phyloP scores from a whole-genome alignment of 164 flowering plant species.

The Chimonanthus salicifolius region DNA sequence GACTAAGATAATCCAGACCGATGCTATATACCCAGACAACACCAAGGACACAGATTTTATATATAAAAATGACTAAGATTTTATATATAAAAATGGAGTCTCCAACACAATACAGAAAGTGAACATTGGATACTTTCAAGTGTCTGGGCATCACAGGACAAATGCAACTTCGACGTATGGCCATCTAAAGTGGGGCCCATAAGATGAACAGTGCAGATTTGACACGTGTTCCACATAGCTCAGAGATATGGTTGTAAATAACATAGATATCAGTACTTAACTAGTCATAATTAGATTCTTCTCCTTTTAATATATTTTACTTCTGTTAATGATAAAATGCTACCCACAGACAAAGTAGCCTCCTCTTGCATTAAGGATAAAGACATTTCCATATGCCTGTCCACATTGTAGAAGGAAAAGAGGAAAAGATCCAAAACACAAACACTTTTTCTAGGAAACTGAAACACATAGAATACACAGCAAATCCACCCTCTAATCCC shows the following conservation, averaged over 20 bases:
- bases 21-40: not conserved
- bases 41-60: no score
- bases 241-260: no score
- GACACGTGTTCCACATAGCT: not conserved
- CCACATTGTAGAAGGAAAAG: not conserved
- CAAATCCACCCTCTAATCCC: not conserved
- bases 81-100: no score
- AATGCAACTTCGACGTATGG: not conserved
- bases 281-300: not conserved
- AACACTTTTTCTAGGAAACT: not conserved
- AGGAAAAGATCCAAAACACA: not conserved
- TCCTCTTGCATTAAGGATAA: not conserved
- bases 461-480: not conserved
- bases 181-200: not conserved
- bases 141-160: not conserved
- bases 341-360: not conserved
- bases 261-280: not conserved
- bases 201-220: not conserved
- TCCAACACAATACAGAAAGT: no score
- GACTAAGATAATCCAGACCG: not conserved
- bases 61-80: no score
- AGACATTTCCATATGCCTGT: conserved; percentile 1
- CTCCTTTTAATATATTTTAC: no score
- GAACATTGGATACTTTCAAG: no score
- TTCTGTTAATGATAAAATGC: not conserved